These are phyloP conservation scores for Hericium coralloides DNA, from an alignment of 768 basidiomycete genomes.

Conservation along the genomic window DNA sequence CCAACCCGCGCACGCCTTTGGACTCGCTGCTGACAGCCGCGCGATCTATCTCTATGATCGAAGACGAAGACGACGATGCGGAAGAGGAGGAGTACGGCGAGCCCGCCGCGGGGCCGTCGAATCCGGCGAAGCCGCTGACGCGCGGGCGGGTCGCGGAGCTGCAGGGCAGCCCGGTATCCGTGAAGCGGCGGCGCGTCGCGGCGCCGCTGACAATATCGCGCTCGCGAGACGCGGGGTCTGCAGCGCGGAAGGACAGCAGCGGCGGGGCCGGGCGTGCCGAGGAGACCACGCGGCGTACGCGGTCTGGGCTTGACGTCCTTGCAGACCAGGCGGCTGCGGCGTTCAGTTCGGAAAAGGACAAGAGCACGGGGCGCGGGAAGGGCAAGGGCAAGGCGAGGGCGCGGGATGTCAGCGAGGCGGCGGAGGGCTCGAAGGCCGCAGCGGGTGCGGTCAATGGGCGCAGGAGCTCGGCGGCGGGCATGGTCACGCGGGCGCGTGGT, in stretches of 20 bases:
- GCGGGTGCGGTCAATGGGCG: background rate
- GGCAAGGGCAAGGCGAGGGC: slow-evolving; percentile 11
- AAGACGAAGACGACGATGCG: slow-evolving; percentile 25
- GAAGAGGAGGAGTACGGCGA: slow-evolving; percentile 17
- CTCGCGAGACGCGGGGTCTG: background rate
- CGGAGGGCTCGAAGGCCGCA: background rate
- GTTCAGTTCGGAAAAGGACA: slow-evolving; percentile 28
- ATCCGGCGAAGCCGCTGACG: background rate
- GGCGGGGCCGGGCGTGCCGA: slow-evolving; percentile 1
- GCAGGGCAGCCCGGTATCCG: slow-evolving; percentile 27
- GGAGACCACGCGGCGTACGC: slow-evolving; percentile 1
- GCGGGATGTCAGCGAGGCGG: background rate
- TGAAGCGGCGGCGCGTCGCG: slow-evolving; percentile 27
- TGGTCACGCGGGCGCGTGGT: background rate
- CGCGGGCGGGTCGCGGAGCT: slow-evolving; percentile 18
- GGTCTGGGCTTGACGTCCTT: slow-evolving; percentile 53
- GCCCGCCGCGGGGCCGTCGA: slow-evolving; percentile 14
- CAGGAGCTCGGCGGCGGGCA: background rate
- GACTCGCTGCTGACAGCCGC: slow-evolving; percentile 57
- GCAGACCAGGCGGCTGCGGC: slow-evolving; percentile 64
- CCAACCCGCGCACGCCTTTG: slow-evolving; percentile 37
- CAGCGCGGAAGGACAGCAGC: background rate
- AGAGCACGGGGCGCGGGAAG: background rate
- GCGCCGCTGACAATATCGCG: background rate
- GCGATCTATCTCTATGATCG: slow-evolving; percentile 38